These are phyloP conservation scores for Hymenoscyphus linearis DNA, from an alignment of 2,329 filamentous ascomycete species.

Conservation along the genomic window DNA sequence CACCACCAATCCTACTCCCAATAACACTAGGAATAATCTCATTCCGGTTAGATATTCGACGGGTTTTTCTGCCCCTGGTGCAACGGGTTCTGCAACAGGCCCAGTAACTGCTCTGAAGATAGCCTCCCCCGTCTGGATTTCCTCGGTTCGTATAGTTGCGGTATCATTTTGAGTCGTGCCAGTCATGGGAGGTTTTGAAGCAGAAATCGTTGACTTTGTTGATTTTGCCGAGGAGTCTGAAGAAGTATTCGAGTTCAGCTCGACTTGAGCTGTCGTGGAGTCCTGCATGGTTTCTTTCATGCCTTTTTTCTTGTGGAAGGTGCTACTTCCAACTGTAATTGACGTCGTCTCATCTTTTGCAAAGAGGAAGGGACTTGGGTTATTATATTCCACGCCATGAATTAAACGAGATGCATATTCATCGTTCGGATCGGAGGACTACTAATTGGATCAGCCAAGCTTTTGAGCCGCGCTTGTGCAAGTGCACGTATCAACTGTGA, in stretches of 20 bases:
- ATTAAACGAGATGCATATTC: background rate
- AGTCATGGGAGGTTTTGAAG: background rate
- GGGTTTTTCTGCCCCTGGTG: background rate
- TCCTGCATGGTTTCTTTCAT: background rate
- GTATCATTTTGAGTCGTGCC: background rate
- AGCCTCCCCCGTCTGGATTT: background rate
- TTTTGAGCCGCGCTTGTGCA: background rate
- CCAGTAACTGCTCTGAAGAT: background rate
- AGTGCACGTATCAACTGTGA: background rate
- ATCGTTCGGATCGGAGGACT: background rate
- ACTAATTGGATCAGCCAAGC: background rate
- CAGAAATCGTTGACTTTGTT: background rate
- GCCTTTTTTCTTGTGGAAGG: background rate
- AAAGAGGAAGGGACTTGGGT: background rate
- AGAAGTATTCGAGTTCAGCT: background rate
- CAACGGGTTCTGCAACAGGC: background rate
- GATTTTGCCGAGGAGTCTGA: background rate
- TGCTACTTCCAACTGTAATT: background rate
- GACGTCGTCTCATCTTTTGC: background rate
- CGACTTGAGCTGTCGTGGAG: background rate
- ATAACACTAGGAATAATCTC: constrained; percentile 12
- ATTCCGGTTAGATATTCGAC: constrained; percentile 10
- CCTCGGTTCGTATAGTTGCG: background rate
- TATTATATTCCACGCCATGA: background rate
- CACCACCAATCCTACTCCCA: constrained; percentile 17